Conservation (phyloP, 169 alveolate genomes). For the Plasmodium chabaudi region DNA sequence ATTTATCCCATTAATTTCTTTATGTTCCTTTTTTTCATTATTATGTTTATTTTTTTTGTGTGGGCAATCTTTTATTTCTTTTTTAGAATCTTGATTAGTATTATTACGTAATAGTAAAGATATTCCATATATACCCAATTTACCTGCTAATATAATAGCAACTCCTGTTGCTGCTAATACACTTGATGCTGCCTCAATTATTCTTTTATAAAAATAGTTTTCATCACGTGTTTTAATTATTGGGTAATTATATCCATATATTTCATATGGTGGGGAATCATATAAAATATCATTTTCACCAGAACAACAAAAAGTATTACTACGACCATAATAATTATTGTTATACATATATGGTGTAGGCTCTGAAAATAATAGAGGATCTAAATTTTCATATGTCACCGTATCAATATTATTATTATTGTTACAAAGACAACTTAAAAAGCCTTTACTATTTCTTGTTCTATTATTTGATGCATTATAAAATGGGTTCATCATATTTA, state of each 20-base stretch:
- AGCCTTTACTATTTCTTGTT: constrained; percentile 19
- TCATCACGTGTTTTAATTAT: constrained; percentile 9
- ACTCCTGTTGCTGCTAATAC: constrained; percentile 66
- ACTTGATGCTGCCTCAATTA: constrained; percentile 63
- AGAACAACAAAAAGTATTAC: background rate
- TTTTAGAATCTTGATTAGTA: no score
- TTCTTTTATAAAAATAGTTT: constrained; percentile 11
- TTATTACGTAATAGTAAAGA: constrained; percentile 8
- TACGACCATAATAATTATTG: constrained; percentile 10
- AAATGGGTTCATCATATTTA: constrained; percentile 69
- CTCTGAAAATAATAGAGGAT: constrained; percentile 4
- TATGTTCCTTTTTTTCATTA: no score
- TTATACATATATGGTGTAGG: background rate
- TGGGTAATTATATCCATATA: constrained; percentile 25
- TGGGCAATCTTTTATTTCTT: no score
- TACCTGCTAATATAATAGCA: constrained; percentile 54
- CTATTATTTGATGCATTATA: background rate
- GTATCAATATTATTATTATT: constrained; percentile 13
- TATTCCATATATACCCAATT: constrained; percentile 62
- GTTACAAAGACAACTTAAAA: constrained; percentile 49
- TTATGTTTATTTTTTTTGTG: no score
- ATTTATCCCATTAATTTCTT: no score
- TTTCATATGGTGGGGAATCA: background rate
- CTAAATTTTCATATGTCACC: constrained; percentile 21
- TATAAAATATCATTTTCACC: no score